Percentiles rank a stretch among this genome's conserved stretches.
Evolutionary conservation across 331 rosid species (phyloP).

Genomic region (Rosa hybrid): DNA sequence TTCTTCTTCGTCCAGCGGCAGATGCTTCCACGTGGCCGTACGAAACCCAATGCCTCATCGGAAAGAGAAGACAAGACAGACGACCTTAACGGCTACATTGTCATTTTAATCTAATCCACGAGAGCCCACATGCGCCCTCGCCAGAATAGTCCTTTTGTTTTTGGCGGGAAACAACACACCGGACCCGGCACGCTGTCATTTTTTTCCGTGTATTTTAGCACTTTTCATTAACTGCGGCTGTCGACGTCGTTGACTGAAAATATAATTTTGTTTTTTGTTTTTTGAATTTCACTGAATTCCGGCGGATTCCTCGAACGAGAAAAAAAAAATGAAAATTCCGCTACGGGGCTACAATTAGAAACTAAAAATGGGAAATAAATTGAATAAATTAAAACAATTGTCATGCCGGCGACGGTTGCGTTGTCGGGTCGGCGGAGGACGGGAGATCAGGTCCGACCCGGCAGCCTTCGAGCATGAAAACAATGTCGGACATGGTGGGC

Average conservation of each 20-base stretch:
- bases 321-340: background rate
- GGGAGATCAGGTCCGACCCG: slow-evolving; percentile 88
- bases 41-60: slow-evolving; percentile 4
- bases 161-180: slow-evolving; percentile 43
- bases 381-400: background rate
- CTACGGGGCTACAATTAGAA: slow-evolving; percentile 24
- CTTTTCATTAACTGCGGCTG: slow-evolving; percentile 7
- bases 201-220: background rate
- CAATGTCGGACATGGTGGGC: slow-evolving; percentile 92
- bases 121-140: slow-evolving; percentile 28
- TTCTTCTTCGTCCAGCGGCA: background rate
- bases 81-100: slow-evolving; percentile 58
- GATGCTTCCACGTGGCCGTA: slow-evolving; percentile 9
- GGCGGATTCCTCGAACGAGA: slow-evolving; percentile 36
- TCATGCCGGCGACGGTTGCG: slow-evolving; percentile 78
- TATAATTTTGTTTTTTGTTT: background rate
- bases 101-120: background rate
- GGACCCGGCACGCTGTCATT: slow-evolving; percentile 36
- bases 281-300: slow-evolving; percentile 20
- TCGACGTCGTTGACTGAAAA: slow-evolving; percentile 46
- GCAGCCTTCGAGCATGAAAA: slow-evolving; percentile 99
- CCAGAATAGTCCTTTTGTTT: slow-evolving; percentile 25
- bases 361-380: slow-evolving; percentile 12
- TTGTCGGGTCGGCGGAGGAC: slow-evolving; percentile 89
- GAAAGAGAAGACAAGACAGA: slow-evolving; percentile 11